Evolutionary conservation across 1,284 basidiomycete genomes (phyloP).

Genomic region (Cutaneotrichosporon daszewskae): DNA sequence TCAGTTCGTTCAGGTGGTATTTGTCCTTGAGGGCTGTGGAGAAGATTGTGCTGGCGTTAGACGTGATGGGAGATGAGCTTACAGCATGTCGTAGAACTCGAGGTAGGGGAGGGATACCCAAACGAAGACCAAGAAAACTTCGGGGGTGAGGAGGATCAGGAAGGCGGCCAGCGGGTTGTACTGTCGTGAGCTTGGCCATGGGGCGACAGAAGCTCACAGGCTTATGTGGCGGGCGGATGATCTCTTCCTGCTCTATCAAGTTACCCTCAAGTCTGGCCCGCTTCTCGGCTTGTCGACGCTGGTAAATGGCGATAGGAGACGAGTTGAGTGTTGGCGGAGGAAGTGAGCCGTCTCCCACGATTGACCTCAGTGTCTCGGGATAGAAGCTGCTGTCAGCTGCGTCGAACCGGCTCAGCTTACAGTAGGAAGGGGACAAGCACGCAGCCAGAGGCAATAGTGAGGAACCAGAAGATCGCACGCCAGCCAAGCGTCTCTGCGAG

Average conservation of each 20-base stretch:
- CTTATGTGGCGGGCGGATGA: constrained; percentile 30
- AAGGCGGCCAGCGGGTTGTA: constrained; percentile 42
- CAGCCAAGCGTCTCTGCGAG: constrained; percentile 15
- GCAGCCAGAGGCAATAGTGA: constrained; percentile 13
- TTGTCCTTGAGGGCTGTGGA: constrained; percentile 39
- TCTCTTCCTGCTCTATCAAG: constrained; percentile 20
- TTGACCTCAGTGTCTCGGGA: constrained; percentile 43
- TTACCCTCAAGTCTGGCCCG: background rate
- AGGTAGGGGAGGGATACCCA: constrained; percentile 40
- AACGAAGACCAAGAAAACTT: constrained; percentile 37
- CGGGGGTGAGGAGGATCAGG: constrained; percentile 39
- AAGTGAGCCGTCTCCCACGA: constrained; percentile 45
- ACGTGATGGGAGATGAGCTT: no score
- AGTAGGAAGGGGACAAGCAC: constrained; percentile 17
- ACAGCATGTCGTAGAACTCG: constrained; percentile 38
- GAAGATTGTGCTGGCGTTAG: constrained; percentile 41
- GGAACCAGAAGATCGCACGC: constrained; percentile 37
- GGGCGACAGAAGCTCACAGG: constrained; percentile 13
- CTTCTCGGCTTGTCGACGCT: constrained; percentile 11
- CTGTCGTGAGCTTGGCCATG: constrained; percentile 14
- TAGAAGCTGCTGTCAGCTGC: constrained; percentile 24
- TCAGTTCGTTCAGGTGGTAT: constrained; percentile 39
- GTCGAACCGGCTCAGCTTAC: constrained; percentile 12
- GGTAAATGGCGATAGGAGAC: constrained; percentile 25
- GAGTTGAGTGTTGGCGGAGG: constrained; percentile 39